Conservation (phyloP, 768 basidiomycete species). For the Krasilnikovozyma curviuscula region DNA sequence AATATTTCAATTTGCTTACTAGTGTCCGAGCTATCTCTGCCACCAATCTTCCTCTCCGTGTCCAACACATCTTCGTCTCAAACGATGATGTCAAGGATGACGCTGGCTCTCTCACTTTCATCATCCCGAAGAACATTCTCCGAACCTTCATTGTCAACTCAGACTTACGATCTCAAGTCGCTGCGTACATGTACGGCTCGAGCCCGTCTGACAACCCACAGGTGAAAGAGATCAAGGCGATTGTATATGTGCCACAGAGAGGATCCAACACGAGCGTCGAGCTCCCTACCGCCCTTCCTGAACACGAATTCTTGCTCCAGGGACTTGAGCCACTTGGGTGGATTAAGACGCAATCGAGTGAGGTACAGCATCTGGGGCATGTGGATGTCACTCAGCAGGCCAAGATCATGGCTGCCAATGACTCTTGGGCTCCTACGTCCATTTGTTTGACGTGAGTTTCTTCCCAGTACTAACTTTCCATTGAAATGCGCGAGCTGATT, state of each 20-base stretch:
- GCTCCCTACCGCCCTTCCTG: conserved; percentile 69
- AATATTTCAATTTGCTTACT: neutral
- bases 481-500: neutral
- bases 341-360: conserved; percentile 82
- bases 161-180: conserved; percentile 89
- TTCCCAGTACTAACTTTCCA: neutral
- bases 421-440: conserved; percentile 64
- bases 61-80: conserved; percentile 97
- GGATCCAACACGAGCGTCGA: conserved; percentile 90
- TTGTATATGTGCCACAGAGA: conserved; percentile 94
- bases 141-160: conserved; percentile 81
- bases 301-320: conserved; percentile 84
- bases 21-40: conserved; percentile 83
- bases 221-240: conserved; percentile 95
- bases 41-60: conserved; percentile 81
- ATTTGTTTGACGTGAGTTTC: conserved; percentile 60
- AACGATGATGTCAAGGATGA: conserved; percentile 99
- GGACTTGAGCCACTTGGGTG: conserved; percentile 89
- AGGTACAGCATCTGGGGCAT: conserved; percentile 78
- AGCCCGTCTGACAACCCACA: conserved; percentile 92
- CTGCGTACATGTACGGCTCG: conserved; percentile 76
- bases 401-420: conserved; percentile 69
- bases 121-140: conserved; percentile 90
- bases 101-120: conserved; percentile 80
- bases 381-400: conserved; percentile 85